Evolutionary conservation across 805 yeast species (phyloP), one percentile per base, ranked within the genome.

Genomic region (Yarrowia yakushimensis): DNA sequence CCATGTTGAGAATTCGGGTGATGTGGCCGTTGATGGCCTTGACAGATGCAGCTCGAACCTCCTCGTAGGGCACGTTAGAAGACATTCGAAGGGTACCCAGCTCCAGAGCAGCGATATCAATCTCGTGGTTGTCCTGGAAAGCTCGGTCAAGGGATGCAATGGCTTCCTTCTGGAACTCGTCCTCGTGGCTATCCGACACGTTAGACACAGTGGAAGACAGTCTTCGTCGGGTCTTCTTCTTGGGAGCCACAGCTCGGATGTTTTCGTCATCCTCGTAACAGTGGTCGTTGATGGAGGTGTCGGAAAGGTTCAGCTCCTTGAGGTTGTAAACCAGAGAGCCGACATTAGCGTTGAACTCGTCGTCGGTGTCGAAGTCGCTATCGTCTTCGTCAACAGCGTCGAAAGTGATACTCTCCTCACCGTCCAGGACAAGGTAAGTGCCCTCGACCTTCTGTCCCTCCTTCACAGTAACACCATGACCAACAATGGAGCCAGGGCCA

Each of bases 51-150:
- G 78, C 74, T 71, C 97, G 83, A 13, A 94, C 97, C 71, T 92
- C 97, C 69, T 90, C 96, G 74, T 94, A 93, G 0, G 94, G 82
- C 17, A 91, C 99, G 72, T 94, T 90, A 94, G 92, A 88, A 69
- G 97, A 90, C 99, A 94, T 93, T 76, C 98, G 82, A 70, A 94
- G 80, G 0, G 99, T 94, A 72, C 93, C 93, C 69, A 94, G 81
- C 76, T 94, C 99, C 64, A 94, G 77, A 66, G 90, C 76, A 0
- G 99, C 97, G 13, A 97, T 92, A 72, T 93, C 97, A 65, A 90
- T 79, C 69, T 89, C 96, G 74, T 94, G 99, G 73, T 90, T 88
- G 70, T 92, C 87, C 68, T 88, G 93, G 74, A 94, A 82, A 1
- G 99, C 96, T 71, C 99, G 82, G 68, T 86, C 90, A 31, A 94